Evolutionary conservation across 2,329 filamentous ascomycete species (phyloP), one percentile per base, ranked within the genome.

Genomic region (Escovopsis sp.): DNA sequence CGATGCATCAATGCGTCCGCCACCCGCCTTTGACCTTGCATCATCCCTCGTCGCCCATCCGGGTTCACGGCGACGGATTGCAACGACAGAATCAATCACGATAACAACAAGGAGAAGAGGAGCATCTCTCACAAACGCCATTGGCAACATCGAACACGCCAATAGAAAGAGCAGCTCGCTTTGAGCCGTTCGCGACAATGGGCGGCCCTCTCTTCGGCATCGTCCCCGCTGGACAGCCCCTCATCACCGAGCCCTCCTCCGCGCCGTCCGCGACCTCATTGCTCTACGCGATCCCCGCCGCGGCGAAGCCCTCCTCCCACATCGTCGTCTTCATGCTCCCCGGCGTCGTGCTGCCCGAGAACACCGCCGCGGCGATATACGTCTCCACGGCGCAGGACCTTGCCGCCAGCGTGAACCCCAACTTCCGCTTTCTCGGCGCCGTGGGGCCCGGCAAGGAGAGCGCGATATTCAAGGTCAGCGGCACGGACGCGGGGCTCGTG

Each of bases 241-340:
- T 77, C 41, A 65, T 80, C 45, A 73, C 69, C 2, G 55, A 60
- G 1, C 75, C 77, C 1, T 64, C 70, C 28, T 68, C 69, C n/a
- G 59, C 65, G 2, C 75, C 70, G 1, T 67, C 70, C 1, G 64
- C 65, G 40, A 72, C 69, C 3, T 73, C 69, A n/a, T 69, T 76
- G 51, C 64, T 77, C 44, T 80, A 73, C 60, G 61, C 63, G 40
- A 63, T 75, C 2, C 60, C 65, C 11, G 6, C 28, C 28, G 51
- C 62, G n/a, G 47, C 52, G 43, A 66, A 66, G 36, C 53, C 76
- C 41, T 86, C 91, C 59, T 78, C 82, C 12, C 87, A 96, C 59
- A 74, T 96, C 43, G 82, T 87, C 54, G 79, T 96, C 44, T 94
- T 96, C 65, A 70, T 95, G 33, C 75, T 95, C 1, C 93, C 91